Base-by-base conservation (phyloP, 495 filamentous ascomycete species). In the Pseudotulostoma volvatum region DNA sequence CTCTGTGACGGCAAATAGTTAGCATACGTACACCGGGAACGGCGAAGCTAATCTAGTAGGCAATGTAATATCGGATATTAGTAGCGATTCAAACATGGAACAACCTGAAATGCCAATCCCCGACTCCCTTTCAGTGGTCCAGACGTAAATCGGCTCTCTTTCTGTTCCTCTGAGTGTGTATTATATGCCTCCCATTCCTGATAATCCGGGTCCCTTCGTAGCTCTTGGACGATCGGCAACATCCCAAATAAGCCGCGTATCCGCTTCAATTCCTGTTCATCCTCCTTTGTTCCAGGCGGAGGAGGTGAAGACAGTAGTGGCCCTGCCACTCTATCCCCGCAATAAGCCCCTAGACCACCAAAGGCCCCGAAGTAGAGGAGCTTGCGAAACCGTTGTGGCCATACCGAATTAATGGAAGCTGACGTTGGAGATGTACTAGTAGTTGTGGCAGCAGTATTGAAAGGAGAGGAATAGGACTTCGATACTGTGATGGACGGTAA, bases 101-200 rank as follows among this genome's bases (percentile, higher is more conserved):
- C 23, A 47, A 65, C 63, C 59, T 68, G 64, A n/a, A 65, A 30
- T 33, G 47, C 60, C 31, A 68, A 34, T 20, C 56, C 59, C 31
- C 60, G 41, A 36, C 57, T 59, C 16, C 61, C 64, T 34, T 46
- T 40, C 48, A 68, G 37, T 3, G 60, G 52, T 2, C 62, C 64
- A 38, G 59, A 58, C 1, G 57, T 65, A 15, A 67, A 44, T 36
- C 59, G 49, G 9, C 52, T 48, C 18, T 33, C 31, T 38, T 56
- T 61, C 1, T 60, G 52, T 7, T 65, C 49, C 1, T 57, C 51
- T 7, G 63, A 36, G 20, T 68, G 56, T 36, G 61, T 60, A 18
- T 59, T 52, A 55, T 81, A 80, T 20, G 74, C 75, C 18, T 69
- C 65, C 49, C 44, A 46, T 40, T 70, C 68, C 31, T 56, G 53